Percentiles rank a stretch among this genome's conserved stretches.
phyloP scores from a whole-genome alignment of 1,139 yeast species.

The Insectozyma bohioensis region DNA sequence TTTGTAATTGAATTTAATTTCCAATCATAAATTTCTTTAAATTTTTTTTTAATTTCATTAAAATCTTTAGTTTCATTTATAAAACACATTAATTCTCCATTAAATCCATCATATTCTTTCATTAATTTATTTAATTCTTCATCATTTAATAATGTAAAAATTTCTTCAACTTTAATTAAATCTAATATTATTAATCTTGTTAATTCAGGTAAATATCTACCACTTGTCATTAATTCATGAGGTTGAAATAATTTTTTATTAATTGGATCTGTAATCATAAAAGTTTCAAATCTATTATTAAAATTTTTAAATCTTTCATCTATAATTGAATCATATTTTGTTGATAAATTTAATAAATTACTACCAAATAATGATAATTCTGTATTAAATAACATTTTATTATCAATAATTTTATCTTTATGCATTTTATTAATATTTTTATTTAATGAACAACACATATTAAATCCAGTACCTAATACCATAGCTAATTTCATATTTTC shows the following conservation, averaged over 20 bases:
- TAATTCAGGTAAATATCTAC: slow-evolving; percentile 57
- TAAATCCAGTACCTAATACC: slow-evolving; percentile 49
- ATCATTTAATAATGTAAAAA: slow-evolving; percentile 25
- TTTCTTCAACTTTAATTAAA: slow-evolving; percentile 27
- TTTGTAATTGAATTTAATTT: slow-evolving; percentile 17
- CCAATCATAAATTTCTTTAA: slow-evolving; percentile 27
- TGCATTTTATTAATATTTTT: slow-evolving; percentile 20
- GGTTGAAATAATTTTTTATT: slow-evolving; percentile 50
- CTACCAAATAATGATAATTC: slow-evolving; percentile 46
- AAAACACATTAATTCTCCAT: slow-evolving; percentile 40
- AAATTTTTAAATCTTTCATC: slow-evolving; percentile 33
- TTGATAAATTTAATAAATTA: slow-evolving; percentile 29
- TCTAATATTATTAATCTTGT: slow-evolving; percentile 43
- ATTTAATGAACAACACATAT: slow-evolving; percentile 40
- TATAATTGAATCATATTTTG: slow-evolving; percentile 36
- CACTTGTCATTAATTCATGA: slow-evolving; percentile 52
- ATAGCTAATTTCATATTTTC: slow-evolving; percentile 39
- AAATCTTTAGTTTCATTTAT: slow-evolving; percentile 31
- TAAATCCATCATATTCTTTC: slow-evolving; percentile 35
- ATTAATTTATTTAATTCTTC: slow-evolving; percentile 9
- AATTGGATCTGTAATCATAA: slow-evolving; percentile 31
- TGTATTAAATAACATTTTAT: slow-evolving; percentile 33
- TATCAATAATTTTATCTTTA: slow-evolving; percentile 23
- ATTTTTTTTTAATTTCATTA: slow-evolving; percentile 20
- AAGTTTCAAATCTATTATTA: slow-evolving; percentile 27